These are phyloP conservation scores for Globisporangium uncinulatum DNA, from an alignment of 352 stramenopile species.

Conservation along the genomic window DNA sequence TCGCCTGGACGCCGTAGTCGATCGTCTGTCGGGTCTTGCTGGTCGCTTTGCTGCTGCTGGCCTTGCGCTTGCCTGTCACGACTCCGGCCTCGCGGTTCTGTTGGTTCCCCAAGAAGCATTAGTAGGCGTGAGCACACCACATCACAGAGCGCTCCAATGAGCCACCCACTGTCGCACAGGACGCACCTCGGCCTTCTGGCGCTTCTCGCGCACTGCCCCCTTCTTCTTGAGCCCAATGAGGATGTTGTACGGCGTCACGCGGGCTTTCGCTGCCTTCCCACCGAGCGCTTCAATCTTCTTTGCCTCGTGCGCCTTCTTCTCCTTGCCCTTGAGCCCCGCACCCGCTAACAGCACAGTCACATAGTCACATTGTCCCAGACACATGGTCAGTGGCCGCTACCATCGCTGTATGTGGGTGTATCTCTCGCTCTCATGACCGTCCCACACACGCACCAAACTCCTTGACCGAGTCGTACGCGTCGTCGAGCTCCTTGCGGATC, in stretches of 20 bases:
- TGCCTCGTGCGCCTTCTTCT: conserved; percentile 70
- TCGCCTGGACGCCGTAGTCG: conserved; percentile 72
- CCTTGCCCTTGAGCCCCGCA: conserved; percentile 63
- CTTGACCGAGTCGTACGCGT: conserved; percentile 65
- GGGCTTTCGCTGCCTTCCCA: conserved; percentile 49
- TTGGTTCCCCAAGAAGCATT: no score
- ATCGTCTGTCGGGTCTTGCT: conserved; percentile 58
- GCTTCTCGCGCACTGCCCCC: conserved; percentile 37
- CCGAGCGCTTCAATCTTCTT: conserved; percentile 69
- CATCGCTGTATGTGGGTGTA: no score
- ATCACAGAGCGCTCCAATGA: background rate
- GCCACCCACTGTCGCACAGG: no score
- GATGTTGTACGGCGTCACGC: conserved; percentile 66
- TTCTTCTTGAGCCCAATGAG: conserved; percentile 72
- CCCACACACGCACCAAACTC: conserved; percentile 40
- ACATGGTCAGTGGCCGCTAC: background rate
- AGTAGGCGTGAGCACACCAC: background rate
- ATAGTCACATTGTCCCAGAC: background rate
- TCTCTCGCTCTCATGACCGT: background rate
- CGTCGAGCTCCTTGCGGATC: conserved; percentile 74
- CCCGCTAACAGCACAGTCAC: conserved; percentile 19
- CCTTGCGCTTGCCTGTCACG: conserved; percentile 62
- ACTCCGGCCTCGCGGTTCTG: conserved; percentile 67
- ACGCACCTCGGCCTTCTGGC: conserved; percentile 53
- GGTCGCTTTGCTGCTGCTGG: conserved; percentile 27